These are phyloP conservation scores for Quercus berberidifolia DNA, from an alignment of 306 rosid genomes.

Conservation along the genomic window DNA sequence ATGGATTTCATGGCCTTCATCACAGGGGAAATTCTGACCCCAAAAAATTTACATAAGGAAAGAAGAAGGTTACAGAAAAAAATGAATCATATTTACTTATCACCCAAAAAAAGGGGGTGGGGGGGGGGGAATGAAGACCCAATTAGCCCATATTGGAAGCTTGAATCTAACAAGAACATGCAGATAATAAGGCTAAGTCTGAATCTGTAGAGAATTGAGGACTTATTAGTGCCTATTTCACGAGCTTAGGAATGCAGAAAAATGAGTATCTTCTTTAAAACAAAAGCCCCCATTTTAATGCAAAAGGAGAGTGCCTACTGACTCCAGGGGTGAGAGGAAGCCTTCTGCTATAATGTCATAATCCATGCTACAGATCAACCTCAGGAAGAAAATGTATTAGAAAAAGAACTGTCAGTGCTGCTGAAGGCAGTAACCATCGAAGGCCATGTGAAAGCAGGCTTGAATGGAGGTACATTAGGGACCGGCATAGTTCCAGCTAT, in stretches of 20 bases:
- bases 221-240: not conserved
- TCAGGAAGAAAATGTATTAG: conserved; percentile 13
- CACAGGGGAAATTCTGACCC: not conserved
- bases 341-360: not conserved
- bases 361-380: not conserved
- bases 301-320: too few relatives aligned
- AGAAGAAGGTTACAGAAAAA: not conserved
- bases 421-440: conserved; percentile 13
- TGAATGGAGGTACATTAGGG: conserved; percentile 44
- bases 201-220: not conserved
- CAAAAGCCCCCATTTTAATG: not conserved
- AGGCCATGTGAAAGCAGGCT: conserved; percentile 52
- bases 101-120: not conserved
- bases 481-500: conserved; percentile 28
- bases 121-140: not conserved
- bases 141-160: not conserved
- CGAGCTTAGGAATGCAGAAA: not conserved
- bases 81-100: not conserved
- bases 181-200: not conserved
- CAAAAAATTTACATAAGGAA: not conserved
- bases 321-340: not conserved
- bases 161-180: not conserved
- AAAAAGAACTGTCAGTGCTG: conserved; percentile 17
- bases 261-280: not conserved
- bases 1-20: not conserved